Base-by-base conservation (phyloP, 257 asterid genomes). In the Misopates orontium region DNA sequence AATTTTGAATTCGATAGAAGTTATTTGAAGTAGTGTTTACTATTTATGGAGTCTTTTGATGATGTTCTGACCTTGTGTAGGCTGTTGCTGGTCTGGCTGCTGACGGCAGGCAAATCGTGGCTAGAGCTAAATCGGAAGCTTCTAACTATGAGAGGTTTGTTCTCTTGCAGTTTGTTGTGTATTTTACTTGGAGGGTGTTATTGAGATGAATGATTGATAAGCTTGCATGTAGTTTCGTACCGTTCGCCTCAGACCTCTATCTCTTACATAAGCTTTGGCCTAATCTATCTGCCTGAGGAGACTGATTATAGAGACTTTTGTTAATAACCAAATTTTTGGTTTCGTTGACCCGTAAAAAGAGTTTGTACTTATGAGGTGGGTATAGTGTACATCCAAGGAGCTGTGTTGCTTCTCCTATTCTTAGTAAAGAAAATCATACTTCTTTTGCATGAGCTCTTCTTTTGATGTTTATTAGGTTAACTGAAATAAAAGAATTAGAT, bases 11-110 rank as follows among this genome's bases (percentile, higher is more conserved):
- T 12, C 11, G 51, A 13, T 45, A 14, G 2, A 42, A 10, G 2
- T 8, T n/a, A n/a, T n/a, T n/a, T n/a, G n/a, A n/a, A n/a, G n/a
- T n/a, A n/a, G n/a, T n/a, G n/a, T n/a, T n/a, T n/a, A n/a, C n/a
- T n/a, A n/a, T 66, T 50, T 8, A 1, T 31, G 5, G 17, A 13
- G 45, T 71, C 68, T 12, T 2, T 50, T 45, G 58, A 42, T 68
- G 59, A 49, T 62, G 21, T 56, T 69, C 70, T 66, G 25, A 61
- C 60, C n/a, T 23, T 54, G 42, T 67, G 55, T 64, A 90, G 96
- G 95, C 95, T 75, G 96, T 87, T 73, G 97, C 97, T 50, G 97
- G 97, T 49, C 76, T 90, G 60, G 97, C 97, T 74, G 97, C 97
- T 47, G 97, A 90, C 74, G 97, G 97, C 44, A 79, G 97, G 66